These are phyloP conservation scores for Pseudohyphozyma bogoriensis DNA, from an alignment of 768 basidiomycete genomes.

Conservation along the genomic window DNA sequence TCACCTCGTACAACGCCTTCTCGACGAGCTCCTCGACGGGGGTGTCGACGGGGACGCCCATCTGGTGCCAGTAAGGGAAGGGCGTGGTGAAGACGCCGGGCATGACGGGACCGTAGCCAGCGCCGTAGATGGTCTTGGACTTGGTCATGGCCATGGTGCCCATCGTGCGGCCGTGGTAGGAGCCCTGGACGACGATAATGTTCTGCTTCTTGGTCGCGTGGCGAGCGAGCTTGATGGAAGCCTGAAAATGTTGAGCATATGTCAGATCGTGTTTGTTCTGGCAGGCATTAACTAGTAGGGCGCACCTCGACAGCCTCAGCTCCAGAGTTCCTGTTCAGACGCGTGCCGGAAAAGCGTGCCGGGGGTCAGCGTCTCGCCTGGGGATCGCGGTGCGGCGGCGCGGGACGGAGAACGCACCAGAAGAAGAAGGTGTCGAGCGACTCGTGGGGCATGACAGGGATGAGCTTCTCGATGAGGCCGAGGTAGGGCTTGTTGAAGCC, in stretches of 20 bases:
- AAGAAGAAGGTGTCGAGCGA: slow-evolving; percentile 94
- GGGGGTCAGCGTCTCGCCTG: too few relatives aligned
- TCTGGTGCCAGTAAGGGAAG: slow-evolving; percentile 80
- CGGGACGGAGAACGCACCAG: slow-evolving; percentile 44
- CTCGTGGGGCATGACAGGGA: slow-evolving; percentile 80
- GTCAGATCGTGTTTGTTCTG: background rate
- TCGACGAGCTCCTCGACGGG: slow-evolving; percentile 25
- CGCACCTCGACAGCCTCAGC: slow-evolving; percentile 64
- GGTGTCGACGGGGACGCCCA: slow-evolving; percentile 24
- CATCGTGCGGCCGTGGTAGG: slow-evolving; percentile 84
- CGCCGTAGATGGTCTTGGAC: slow-evolving; percentile 83
- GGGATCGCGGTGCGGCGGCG: background rate
- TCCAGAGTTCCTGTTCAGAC: slow-evolving; percentile 77
- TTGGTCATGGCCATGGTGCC: slow-evolving; percentile 89
- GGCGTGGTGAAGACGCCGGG: slow-evolving; percentile 71
- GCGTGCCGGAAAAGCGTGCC: background rate
- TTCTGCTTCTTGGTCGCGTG: slow-evolving; percentile 68
- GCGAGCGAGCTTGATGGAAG: slow-evolving; percentile 77
- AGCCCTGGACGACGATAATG: slow-evolving; percentile 82
- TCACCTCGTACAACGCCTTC: slow-evolving; percentile 19
- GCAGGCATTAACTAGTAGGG: background rate
- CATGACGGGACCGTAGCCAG: slow-evolving; percentile 71
- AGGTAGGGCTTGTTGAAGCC: slow-evolving; percentile 79
- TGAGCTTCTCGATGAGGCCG: slow-evolving; percentile 67
- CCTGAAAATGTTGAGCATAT: slow-evolving; percentile 32